phyloP scores from a whole-genome alignment of 164 flowering plant species.

The Dillenia turbinata region DNA sequence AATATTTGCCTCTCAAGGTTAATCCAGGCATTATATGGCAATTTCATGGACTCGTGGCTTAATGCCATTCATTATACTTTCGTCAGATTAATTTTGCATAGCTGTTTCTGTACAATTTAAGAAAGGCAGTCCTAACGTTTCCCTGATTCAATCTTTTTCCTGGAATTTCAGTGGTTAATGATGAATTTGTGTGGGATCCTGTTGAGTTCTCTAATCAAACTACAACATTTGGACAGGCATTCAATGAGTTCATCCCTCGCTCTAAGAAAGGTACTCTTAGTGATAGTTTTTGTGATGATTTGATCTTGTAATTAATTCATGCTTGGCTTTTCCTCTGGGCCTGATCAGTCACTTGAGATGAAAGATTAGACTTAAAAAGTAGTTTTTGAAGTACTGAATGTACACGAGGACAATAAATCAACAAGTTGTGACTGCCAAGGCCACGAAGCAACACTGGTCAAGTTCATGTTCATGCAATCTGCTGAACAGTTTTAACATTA shows the following conservation, averaged over 20 bases:
- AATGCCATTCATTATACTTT: too few species aligned
- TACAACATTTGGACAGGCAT: conserved; percentile 43
- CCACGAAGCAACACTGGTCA: too few species aligned
- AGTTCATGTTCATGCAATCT: too few species aligned
- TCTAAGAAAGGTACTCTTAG: conserved; percentile 50
- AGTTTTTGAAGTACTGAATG: background rate
- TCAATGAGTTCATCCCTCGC: conserved; percentile 43
- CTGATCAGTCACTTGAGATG: too few species aligned
- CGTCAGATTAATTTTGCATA: too few species aligned
- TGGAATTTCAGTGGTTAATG: conserved; percentile 53
- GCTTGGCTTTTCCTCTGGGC: too few species aligned
- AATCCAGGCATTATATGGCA: too few species aligned
- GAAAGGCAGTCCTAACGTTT: background rate
- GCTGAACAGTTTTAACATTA: too few species aligned
- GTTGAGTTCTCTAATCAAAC: conserved; percentile 48
- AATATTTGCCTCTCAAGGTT: too few species aligned
- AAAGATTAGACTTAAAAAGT: too few species aligned
- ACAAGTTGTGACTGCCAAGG: too few species aligned
- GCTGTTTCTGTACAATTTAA: background rate
- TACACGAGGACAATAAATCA: background rate
- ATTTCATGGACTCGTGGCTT: too few species aligned
- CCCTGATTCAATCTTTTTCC: background rate
- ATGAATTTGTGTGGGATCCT: conserved; percentile 58
- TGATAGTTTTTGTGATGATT: background rate
- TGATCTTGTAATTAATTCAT: background rate